These are phyloP conservation scores for Aspergillus spinulosporus DNA, from an alignment of 2,329 filamentous ascomycete species.

Conservation along the genomic window DNA sequence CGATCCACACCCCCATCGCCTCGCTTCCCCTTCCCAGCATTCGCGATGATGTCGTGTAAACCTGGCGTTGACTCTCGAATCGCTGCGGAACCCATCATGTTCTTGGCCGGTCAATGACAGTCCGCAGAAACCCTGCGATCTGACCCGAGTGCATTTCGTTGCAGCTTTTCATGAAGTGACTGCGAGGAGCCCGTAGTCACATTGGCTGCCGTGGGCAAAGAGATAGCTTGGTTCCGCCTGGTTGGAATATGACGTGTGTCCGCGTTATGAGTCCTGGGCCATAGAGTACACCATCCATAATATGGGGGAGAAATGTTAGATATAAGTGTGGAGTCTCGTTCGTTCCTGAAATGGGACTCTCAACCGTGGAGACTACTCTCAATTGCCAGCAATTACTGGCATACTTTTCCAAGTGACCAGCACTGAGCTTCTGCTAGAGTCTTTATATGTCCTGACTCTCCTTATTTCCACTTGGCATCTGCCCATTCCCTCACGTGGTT, in stretches of 20 bases:
- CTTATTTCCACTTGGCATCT: neutral
- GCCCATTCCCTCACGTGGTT: neutral
- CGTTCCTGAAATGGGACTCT: constrained; percentile 5
- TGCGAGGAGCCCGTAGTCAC: constrained; percentile 1
- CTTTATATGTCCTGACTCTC: neutral
- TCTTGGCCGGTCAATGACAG: constrained; percentile 6
- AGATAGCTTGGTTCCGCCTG: neutral
- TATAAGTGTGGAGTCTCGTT: constrained; percentile 8
- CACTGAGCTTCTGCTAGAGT: neutral
- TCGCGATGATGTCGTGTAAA: neutral
- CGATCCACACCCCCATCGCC: constrained; percentile 1
- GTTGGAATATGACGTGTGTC: constrained; percentile 1
- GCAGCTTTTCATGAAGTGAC: neutral
- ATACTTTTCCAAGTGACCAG: neutral
- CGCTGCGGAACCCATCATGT: neutral
- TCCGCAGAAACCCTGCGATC: neutral
- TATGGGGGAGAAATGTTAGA: neutral
- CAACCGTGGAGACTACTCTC: neutral
- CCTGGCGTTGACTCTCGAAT: neutral
- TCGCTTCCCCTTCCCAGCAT: neutral
- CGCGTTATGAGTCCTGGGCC: neutral
- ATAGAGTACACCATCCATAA: neutral
- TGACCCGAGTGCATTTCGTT: neutral
- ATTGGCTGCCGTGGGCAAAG: neutral
- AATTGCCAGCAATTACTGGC: neutral